A percentile compares a stretch with the other conserved stretches of the same genome.
Evolutionary conservation across 495 filamentous ascomycete genomes (phyloP).

Genomic region (Hypoxylon crocopeplum): DNA sequence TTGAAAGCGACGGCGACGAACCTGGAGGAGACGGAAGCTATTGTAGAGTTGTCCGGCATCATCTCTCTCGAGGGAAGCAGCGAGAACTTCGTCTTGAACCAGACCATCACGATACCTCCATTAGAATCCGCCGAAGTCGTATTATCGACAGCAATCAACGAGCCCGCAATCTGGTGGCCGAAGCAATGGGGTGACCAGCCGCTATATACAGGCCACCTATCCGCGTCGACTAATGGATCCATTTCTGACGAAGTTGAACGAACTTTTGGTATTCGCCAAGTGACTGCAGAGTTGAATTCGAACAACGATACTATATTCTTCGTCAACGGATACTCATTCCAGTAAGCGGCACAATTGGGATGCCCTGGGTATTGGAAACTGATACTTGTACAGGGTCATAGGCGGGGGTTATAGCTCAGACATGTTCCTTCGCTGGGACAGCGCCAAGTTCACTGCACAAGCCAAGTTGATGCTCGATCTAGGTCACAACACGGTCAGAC

Average conservation of each 20-base stretch:
- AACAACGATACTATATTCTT: slow-evolving; percentile 62
- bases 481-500: slow-evolving; percentile 66
- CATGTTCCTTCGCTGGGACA: slow-evolving; percentile 66
- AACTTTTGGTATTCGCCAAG: slow-evolving; percentile 63
- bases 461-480: slow-evolving; percentile 62
- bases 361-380: too few relatives aligned
- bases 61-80: slow-evolving; percentile 42
- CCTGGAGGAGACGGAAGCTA: slow-evolving; percentile 46
- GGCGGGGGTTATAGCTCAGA: slow-evolving; percentile 67
- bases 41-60: slow-evolving; percentile 46
- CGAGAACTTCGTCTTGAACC: slow-evolving; percentile 29
- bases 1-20: slow-evolving; percentile 60
- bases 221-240: slow-evolving; percentile 40
- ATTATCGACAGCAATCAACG: slow-evolving; percentile 43
- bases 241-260: slow-evolving; percentile 52
- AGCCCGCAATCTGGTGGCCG: slow-evolving; percentile 58
- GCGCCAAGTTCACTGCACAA: slow-evolving; percentile 50
- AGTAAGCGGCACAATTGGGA: too few relatives aligned
- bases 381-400: slow-evolving; percentile 62
- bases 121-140: slow-evolving; percentile 46
- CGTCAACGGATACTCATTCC: slow-evolving; percentile 64
- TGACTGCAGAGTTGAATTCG: slow-evolving; percentile 57
- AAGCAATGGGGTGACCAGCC: slow-evolving; percentile 58
- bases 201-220: slow-evolving; percentile 48
- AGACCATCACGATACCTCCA: slow-evolving; percentile 48